A percentile compares a stretch with the other conserved stretches of the same genome.
These are phyloP conservation scores for Zygotorulaspora florentina DNA, from an alignment of 805 yeast genomes.

Conservation along the genomic window DNA sequence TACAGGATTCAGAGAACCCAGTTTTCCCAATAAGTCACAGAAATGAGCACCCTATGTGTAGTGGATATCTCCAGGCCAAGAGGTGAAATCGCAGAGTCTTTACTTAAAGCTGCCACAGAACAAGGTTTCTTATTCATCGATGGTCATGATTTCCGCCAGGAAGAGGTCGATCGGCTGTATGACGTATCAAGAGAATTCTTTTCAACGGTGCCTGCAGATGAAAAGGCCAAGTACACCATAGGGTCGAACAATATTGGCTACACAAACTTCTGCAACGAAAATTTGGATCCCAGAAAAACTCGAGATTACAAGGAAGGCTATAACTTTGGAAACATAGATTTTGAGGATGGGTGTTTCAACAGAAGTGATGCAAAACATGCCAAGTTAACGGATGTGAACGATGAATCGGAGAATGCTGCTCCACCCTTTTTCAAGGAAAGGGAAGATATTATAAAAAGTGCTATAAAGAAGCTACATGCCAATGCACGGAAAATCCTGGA, in stretches of 20 bases:
- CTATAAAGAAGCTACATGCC: conserved; percentile 44
- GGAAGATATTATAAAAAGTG: conserved; percentile 41
- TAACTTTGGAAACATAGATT: conserved; percentile 57
- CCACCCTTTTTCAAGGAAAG: conserved; percentile 51
- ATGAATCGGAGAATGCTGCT: conserved; percentile 35
- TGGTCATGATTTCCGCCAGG: conserved; percentile 58
- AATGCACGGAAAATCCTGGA: conserved; percentile 49
- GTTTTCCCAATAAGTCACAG: neutral
- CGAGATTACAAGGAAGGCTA: conserved; percentile 69
- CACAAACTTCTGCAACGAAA: conserved; percentile 52
- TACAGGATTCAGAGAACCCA: no score
- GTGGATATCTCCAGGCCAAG: conserved; percentile 51
- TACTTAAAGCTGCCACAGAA: conserved; percentile 55
- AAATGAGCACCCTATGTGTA: conserved; percentile 18
- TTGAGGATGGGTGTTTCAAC: conserved; percentile 43
- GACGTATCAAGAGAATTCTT: conserved; percentile 49
- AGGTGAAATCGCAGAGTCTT: conserved; percentile 43
- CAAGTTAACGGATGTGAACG: conserved; percentile 10
- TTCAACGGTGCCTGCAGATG: conserved; percentile 42
- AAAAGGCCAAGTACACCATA: conserved; percentile 49
- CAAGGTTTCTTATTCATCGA: conserved; percentile 65
- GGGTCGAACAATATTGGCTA: conserved; percentile 59
- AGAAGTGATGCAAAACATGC: conserved; percentile 11
- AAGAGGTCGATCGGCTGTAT: conserved; percentile 51
- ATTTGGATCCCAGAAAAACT: conserved; percentile 31